Conservation (phyloP, 352 stramenopile genomes). For the Phytophthora macrochlamydospora region DNA sequence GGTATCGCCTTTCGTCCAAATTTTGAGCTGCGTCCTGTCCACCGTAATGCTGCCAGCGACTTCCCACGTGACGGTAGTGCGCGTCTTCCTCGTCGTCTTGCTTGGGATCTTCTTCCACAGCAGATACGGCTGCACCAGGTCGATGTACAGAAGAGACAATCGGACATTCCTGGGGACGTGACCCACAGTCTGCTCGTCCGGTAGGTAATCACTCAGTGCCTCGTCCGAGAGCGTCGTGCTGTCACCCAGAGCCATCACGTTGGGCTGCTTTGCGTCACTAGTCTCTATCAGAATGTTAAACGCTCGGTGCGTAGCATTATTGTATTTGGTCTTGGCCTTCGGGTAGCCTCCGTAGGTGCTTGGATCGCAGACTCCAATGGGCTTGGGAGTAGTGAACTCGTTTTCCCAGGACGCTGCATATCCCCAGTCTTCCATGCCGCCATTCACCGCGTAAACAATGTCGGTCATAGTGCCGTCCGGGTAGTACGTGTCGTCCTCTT, state of each 20-base stretch:
- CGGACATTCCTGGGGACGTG: conserved; percentile 94
- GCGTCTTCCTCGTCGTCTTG: conserved; percentile 8
- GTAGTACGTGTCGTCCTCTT: conserved; percentile 65
- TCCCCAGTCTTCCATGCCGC: conserved; percentile 97
- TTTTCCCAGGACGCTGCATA: conserved; percentile 91
- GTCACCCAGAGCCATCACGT: conserved; percentile 68
- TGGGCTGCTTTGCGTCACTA: conserved; percentile 87
- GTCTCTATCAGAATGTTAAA: conserved; percentile 97
- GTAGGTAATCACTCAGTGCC: conserved; percentile 50
- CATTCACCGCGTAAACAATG: conserved; percentile 94
- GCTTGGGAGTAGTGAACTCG: conserved; percentile 41
- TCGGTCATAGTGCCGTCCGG: conserved; percentile 90
- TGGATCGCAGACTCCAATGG: conserved; percentile 79
- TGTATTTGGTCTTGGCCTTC: conserved; percentile 88
- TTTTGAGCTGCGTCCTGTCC: conserved; percentile 56
- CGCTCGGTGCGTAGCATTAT: conserved; percentile 87
- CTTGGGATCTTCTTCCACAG: conserved; percentile 42
- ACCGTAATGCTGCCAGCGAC: conserved; percentile 61
- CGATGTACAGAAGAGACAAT: conserved; percentile 90
- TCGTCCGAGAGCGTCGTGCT: conserved; percentile 49
- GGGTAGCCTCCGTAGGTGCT: conserved; percentile 88
- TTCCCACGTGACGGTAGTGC: conserved; percentile 56
- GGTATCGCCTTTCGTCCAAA: conserved; percentile 33
- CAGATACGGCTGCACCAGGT: conserved; percentile 95
- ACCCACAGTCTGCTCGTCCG: conserved; percentile 64